Conservation (phyloP, 208 protist genomes). For the Trypanosoma scelopori region DNA sequence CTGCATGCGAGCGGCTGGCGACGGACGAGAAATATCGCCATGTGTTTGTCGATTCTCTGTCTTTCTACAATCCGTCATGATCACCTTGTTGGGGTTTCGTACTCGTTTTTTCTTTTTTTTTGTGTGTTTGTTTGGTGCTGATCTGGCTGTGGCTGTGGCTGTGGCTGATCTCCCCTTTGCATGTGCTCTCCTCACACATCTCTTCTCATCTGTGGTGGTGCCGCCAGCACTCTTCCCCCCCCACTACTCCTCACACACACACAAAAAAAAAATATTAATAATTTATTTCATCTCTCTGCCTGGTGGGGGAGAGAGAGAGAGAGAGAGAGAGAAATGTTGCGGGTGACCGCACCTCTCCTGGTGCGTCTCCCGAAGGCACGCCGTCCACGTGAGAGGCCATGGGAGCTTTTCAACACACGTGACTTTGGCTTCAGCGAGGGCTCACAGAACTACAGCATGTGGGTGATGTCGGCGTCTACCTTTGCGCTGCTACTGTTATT, state of each 20-base stretch:
- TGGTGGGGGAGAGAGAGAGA: no score
- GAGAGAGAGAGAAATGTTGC: conserved; percentile 38
- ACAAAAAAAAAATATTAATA: no score
- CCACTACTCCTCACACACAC: no score
- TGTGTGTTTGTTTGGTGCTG: conserved; percentile 1
- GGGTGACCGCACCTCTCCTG: conserved; percentile 25
- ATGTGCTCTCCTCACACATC: not conserved
- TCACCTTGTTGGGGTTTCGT: not conserved
- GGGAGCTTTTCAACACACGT: conserved; percentile 87
- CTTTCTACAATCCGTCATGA: conserved; percentile 70
- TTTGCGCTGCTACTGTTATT: conserved; percentile 45
- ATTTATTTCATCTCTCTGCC: no score
- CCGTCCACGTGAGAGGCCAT: conserved; percentile 81
- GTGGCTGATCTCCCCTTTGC: conserved; percentile 20
- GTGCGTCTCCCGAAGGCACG: conserved; percentile 81
- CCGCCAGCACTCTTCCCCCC: not conserved
- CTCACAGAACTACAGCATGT: conserved; percentile 88
- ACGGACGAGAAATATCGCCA: conserved; percentile 24
- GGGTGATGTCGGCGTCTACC: conserved; percentile 44
- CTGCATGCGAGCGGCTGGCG: conserved; percentile 58
- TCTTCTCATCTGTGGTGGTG: not conserved
- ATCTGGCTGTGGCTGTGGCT: not conserved
- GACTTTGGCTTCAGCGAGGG: conserved; percentile 87
- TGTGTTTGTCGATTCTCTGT: conserved; percentile 58
- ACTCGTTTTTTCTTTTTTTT: conserved; percentile 1